These are phyloP conservation scores for Soucietia sequanensis DNA, from an alignment of 805 yeast genomes.

Conservation along the genomic window DNA sequence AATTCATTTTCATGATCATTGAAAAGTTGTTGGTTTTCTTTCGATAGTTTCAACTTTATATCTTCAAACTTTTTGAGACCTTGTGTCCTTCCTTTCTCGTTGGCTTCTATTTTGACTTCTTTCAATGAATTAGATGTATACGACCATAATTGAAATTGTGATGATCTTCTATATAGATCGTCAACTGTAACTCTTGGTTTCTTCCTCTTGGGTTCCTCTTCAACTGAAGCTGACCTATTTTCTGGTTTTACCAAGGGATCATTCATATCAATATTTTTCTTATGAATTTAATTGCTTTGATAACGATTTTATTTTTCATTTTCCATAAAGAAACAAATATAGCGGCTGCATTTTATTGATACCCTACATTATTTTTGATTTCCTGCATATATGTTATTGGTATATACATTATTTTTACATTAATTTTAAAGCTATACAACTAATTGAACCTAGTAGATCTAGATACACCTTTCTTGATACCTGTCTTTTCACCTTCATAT, in stretches of 20 bases:
- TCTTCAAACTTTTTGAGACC: constrained; percentile 32
- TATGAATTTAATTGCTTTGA: too few relatives aligned
- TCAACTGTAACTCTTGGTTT: constrained; percentile 56
- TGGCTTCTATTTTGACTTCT: constrained; percentile 47
- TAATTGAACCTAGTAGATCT: constrained; percentile 79
- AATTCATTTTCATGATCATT: constrained; percentile 25
- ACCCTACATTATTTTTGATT: too few relatives aligned
- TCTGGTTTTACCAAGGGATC: too few relatives aligned
- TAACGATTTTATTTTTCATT: too few relatives aligned
- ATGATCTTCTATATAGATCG: constrained; percentile 82
- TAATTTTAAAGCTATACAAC: too few relatives aligned
- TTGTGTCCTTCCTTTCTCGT: constrained; percentile 50
- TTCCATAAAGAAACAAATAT: too few relatives aligned
- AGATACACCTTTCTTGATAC: constrained; percentile 93
- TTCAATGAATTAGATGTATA: constrained; percentile 60
- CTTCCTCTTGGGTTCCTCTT: not conserved
- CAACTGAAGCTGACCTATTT: too few relatives aligned
- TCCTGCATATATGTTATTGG: too few relatives aligned
- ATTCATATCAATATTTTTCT: too few relatives aligned
- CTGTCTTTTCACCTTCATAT: constrained; percentile 92
- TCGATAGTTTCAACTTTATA: constrained; percentile 14
- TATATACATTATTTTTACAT: too few relatives aligned
- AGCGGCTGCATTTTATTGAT: too few relatives aligned
- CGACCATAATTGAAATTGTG: constrained; percentile 87
- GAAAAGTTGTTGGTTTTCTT: constrained; percentile 29